These are phyloP conservation scores for Quaeritorhiza haematococci DNA, from an alignment of 371 early-diverging fungal species.

Conservation along the genomic window DNA sequence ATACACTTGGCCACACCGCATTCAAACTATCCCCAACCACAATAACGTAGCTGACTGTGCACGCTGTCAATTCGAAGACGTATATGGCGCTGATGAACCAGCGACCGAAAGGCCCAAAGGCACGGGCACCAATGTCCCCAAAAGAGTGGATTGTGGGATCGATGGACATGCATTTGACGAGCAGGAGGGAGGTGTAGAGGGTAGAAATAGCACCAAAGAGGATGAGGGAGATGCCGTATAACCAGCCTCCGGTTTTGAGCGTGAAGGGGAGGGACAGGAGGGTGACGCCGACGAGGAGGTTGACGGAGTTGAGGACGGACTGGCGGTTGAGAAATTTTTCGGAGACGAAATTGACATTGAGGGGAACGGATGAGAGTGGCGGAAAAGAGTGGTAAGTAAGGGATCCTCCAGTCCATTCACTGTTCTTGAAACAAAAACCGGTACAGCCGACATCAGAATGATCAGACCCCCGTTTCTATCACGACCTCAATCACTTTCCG, in stretches of 20 bases:
- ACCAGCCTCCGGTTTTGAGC: constrained; percentile 56
- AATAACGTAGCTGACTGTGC: not conserved
- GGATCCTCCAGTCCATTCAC: no score
- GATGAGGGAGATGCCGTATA: not conserved
- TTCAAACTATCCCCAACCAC: not conserved
- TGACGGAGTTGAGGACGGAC: constrained; percentile 53
- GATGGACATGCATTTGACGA: not conserved
- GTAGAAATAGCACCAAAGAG: not conserved
- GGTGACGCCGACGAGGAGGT: constrained; percentile 56
- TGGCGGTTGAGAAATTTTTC: no score
- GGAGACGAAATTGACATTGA: no score
- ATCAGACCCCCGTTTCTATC: no score
- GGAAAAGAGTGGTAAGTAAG: no score
- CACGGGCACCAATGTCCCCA: not conserved
- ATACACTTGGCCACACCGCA: not conserved
- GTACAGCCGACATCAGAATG: no score
- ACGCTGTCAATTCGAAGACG: not conserved
- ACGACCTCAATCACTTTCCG: no score
- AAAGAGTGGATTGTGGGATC: not conserved
- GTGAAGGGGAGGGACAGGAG: constrained; percentile 53
- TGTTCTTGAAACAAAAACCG: no score
- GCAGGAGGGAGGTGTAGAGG: not conserved
- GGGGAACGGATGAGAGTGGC: no score
- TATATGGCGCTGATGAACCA: not conserved
- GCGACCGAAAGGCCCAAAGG: not conserved